Conservation (phyloP, 805 yeast genomes). For the Ogataea pilisensis region DNA sequence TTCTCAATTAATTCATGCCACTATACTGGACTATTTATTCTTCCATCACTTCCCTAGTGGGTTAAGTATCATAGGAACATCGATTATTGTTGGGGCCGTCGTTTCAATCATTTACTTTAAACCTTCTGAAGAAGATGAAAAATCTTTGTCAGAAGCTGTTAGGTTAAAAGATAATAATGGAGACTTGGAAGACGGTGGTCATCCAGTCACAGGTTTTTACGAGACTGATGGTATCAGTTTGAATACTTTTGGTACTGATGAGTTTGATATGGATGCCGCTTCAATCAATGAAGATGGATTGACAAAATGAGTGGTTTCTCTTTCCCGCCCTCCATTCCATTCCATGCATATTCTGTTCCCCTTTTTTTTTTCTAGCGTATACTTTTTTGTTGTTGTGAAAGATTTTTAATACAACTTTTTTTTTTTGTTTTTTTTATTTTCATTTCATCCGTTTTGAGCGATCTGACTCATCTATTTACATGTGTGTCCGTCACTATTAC, state of each 20-base stretch:
- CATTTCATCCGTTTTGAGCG: too few relatives aligned
- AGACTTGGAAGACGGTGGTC: background rate
- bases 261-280: conserved; percentile 1
- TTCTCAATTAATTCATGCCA: conserved; percentile 73
- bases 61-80: conserved; percentile 65
- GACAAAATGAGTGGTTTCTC: too few relatives aligned
- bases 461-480: too few relatives aligned
- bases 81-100: conserved; percentile 65
- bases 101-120: conserved; percentile 52
- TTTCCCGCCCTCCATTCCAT: too few relatives aligned
- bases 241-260: conserved; percentile 1
- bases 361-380: too few relatives aligned
- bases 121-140: conserved; percentile 23
- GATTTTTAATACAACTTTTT: too few relatives aligned
- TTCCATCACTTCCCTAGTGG: conserved; percentile 73
- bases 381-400: too few relatives aligned
- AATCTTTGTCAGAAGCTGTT: background rate
- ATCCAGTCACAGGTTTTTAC: background rate
- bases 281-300: background rate
- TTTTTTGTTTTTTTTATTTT: too few relatives aligned
- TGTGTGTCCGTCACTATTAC: too few relatives aligned
- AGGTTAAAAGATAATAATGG: too few relatives aligned
- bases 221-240: background rate
- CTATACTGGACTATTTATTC: conserved; percentile 65
- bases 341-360: too few relatives aligned